Evolutionary conservation across 352 stramenopile genomes (phyloP).

Genomic region (Phytopythium mirpurense): DNA sequence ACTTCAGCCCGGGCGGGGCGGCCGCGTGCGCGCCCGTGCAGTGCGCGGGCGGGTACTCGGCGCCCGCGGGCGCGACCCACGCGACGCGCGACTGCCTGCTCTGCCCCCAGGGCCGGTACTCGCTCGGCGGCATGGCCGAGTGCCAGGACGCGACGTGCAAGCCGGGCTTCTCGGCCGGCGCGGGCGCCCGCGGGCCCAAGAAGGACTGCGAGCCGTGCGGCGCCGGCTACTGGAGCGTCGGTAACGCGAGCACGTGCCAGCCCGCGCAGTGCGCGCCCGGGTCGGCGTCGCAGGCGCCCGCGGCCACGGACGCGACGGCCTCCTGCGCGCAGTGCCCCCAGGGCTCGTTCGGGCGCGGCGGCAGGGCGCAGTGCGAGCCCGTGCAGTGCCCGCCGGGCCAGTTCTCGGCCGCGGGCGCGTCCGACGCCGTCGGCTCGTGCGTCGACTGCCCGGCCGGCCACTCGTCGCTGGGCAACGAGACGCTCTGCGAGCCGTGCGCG

Average conservation of each 20-base stretch:
- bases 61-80: constrained; percentile 17
- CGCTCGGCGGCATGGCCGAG: constrained; percentile 21
- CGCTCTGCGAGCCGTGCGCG: constrained; percentile 26
- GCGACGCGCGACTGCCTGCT: constrained; percentile 18
- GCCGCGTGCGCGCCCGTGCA: constrained; percentile 22
- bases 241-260: constrained; percentile 21
- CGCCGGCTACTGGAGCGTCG: constrained; percentile 26
- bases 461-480: constrained; percentile 30
- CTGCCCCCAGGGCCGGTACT: constrained; percentile 28
- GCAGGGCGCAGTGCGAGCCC: constrained; percentile 22
- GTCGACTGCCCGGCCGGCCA: constrained; percentile 22
- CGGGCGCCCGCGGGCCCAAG: constrained; percentile 21
- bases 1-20: constrained; percentile 24
- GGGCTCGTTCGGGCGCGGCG: constrained; percentile 27
- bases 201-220: constrained; percentile 34
- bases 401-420: constrained; percentile 22
- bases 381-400: constrained; percentile 24
- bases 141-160: constrained; percentile 29
- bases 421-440: constrained; percentile 21
- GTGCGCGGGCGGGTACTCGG: constrained; percentile 22
- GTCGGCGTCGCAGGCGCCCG: constrained; percentile 15
- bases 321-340: constrained; percentile 24
- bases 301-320: constrained; percentile 19
- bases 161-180: constrained; percentile 21
- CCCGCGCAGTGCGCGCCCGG: constrained; percentile 22